Percentiles rank a stretch among this genome's conserved stretches.
phyloP scores from a whole-genome alignment of 306 rosid species.

The Quercus mongolica region DNA sequence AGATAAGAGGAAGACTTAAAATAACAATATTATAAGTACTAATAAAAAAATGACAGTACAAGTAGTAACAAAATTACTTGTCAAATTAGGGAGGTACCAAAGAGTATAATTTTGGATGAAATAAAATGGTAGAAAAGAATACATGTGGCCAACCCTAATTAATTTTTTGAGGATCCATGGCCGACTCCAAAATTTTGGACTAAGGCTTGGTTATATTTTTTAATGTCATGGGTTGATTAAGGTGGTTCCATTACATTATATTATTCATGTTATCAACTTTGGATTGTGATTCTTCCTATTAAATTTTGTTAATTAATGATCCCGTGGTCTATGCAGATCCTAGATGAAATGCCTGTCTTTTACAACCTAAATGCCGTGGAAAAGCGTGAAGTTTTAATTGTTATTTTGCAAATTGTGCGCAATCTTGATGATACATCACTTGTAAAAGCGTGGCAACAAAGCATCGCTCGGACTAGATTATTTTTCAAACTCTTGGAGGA shows the following conservation, averaged over 20 bases:
- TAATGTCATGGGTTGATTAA: background rate
- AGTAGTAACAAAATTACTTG: no score
- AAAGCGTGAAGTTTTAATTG: constrained; percentile 89
- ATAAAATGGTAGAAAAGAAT: no score
- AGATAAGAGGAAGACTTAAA: no score
- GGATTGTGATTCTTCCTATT: constrained; percentile 10
- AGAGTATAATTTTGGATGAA: no score
- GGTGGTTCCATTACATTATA: constrained; percentile 2
- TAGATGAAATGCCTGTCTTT: constrained; percentile 98
- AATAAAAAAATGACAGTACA: no score
- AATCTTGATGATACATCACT: constrained; percentile 92
- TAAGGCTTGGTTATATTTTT: background rate
- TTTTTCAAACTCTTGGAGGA: constrained; percentile 99
- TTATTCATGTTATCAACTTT: background rate
- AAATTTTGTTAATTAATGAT: constrained; percentile 17
- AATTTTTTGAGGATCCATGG: background rate
- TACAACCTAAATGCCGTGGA: constrained; percentile 87
- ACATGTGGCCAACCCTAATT: background rate
- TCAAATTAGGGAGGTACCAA: no score
- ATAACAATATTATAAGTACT: no score
- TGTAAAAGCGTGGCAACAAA: constrained; percentile 95
- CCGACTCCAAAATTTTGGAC: no score
- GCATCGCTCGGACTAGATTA: constrained; percentile 92
- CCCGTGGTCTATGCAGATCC: constrained; percentile 54
- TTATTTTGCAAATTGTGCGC: constrained; percentile 90